Percentiles rank a stretch among this genome's conserved stretches.
Evolutionary conservation across 805 yeast genomes (phyloP).

Genomic region (Lipomyces mesembrius): DNA sequence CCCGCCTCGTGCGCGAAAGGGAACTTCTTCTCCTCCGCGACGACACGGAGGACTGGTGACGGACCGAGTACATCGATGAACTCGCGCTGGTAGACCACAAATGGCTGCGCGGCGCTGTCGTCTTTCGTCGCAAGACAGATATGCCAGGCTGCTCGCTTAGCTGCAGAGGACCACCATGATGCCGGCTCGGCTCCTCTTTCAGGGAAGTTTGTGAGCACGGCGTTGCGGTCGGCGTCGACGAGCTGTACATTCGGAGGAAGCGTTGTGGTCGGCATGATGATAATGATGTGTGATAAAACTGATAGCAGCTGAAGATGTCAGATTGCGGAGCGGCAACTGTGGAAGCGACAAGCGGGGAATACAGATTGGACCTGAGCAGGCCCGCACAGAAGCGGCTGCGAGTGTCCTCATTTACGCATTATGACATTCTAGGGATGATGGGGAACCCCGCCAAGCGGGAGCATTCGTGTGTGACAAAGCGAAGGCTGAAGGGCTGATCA

Average conservation of each 20-base stretch:
- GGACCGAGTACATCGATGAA: slow-evolving; percentile 36
- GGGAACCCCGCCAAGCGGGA: no score
- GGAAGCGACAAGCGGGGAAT: no score
- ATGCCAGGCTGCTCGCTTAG: slow-evolving; percentile 1
- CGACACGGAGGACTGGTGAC: slow-evolving; percentile 31
- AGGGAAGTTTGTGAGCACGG: slow-evolving; percentile 18
- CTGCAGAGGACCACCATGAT: slow-evolving; percentile 8
- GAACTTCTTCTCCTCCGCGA: slow-evolving; percentile 33
- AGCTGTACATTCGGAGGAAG: slow-evolving; percentile 8
- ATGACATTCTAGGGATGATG: no score
- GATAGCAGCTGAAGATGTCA: no score
- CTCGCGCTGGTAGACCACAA: slow-evolving; percentile 35
- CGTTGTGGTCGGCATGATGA: not conserved
- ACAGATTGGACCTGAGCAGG: no score
- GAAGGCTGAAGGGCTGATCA: no score
- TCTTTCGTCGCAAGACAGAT: slow-evolving; percentile 8
- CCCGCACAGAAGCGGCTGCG: no score
- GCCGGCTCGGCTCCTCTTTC: slow-evolving; percentile 12
- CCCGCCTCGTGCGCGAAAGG: slow-evolving; percentile 45
- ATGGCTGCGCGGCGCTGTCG: slow-evolving; percentile 23
- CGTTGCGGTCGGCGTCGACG: slow-evolving; percentile 4
- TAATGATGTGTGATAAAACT: no score
- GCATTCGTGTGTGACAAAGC: no score
- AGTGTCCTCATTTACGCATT: no score
- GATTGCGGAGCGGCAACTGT: no score